Evolutionary conservation across 345 rosid genomes (phyloP), one percentile per base, ranked within the genome.

Genomic region (Camelina hispida): DNA sequence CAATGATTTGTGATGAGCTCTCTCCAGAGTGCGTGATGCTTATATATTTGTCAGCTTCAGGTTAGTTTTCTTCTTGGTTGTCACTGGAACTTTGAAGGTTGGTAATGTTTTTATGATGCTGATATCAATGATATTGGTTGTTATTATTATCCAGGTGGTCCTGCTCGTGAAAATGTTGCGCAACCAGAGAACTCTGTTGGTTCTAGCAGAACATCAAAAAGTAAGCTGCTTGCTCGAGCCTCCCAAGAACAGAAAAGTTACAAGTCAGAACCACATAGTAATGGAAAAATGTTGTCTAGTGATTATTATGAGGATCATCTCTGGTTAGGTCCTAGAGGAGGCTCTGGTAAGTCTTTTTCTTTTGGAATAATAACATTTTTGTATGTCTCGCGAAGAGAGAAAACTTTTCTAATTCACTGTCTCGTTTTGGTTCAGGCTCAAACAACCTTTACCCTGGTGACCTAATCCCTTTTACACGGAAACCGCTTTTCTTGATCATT

Each of bases 391-490:
- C n/a, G n/a, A n/a, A 60, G 6, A 28, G 54, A 61, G 50, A 20
- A 51, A n/a, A 13, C 23, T 14, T 55, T 70, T 77, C 51, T 70
- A 60, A 70, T 13, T 22, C 3, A 37, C 53, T 55, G 20, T 42
- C 11, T 73, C 60, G 12, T 75, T 35, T 54, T 9, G 75, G 68
- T 75, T 69, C 89, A 95, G 99, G 93, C 77, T 77, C 85, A 61
- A 86, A 83, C 85, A 79, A 80, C 62, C 92, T 95, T 25, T 90
- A 87, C 77, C 99, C 98, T 72, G 96, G 91, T 52, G 98, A 96
- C 88, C 73, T 96, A 69, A 84, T 96, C 81, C 99, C 99, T 58
- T 96, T 92, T 60, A 96, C 98, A 2, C 83, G 99, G 73, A 91
- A 84, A 66, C 98, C 98, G 8, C 87, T 96, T 78, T 89, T 96